Base-by-base conservation (phyloP, 2,329 filamentous ascomycete genomes). In the Diaporthe destruens region DNA sequence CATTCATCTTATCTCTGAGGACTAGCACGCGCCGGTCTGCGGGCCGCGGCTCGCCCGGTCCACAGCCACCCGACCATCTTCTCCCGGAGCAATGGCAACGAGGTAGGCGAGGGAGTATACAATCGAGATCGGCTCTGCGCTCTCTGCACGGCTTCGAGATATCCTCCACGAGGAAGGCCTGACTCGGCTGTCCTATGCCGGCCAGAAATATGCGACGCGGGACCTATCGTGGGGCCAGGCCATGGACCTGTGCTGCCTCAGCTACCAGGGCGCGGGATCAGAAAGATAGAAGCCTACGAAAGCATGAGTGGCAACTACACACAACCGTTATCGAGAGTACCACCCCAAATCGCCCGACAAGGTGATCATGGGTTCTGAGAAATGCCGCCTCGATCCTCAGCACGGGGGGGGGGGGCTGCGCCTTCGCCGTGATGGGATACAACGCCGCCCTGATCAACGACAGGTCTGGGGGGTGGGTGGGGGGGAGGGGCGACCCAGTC, bases 211-310 rank as follows among this genome's bases (percentile, higher is more conserved):
- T 12, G 87, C 86, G 5, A 75, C 78, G 2, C 80, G 86, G 0
- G 78, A 79, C 42, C 81, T 77, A 53, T 75, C 82, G 0, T 82
- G 88, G 42, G 78, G 84, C 2, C 72, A 76, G 0, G 79, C 80
- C 1, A 74, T 88, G 44, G 87, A 89, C 75, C 80, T 89, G 55
- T 78, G 86, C n/a, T 83, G 84, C 25, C 77, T 89, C 6, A 89
- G 89, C 79, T 90, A 89, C 78, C 87, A 89, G 75, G 87, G 87
- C 67, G 85, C 87, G 87, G 87, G 3, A 80, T 81, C 56, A 76
- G 82, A 7, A 78, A 83, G 75, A 77, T 59, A 2, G 71, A 63
- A 14, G 51, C 71, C 18, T 71, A 71, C 16, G 69, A 32, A 12
- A 71, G 71, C 11, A 69, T 73, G 14, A 23, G 18, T 16, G 80